phyloP scores from a whole-genome alignment of 2,329 filamentous ascomycete genomes.

The Penicillium sp. region DNA sequence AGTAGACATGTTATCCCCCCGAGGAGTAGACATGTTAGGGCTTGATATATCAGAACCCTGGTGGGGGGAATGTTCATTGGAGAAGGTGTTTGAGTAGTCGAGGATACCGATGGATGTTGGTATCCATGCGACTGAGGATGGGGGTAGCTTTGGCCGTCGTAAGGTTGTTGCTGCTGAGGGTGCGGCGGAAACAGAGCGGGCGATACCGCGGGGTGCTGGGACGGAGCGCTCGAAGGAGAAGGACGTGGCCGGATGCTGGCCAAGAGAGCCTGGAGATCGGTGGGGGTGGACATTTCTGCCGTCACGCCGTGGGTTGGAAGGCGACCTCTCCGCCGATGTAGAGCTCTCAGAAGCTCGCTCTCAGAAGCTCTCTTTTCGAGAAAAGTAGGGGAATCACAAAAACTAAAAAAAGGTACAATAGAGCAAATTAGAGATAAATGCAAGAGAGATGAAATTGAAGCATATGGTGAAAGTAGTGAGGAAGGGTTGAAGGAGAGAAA shows the following conservation, averaged over 20 bases:
- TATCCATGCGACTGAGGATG: constrained; percentile 44
- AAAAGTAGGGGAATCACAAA: constrained; percentile 18
- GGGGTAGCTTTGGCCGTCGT: constrained; percentile 35
- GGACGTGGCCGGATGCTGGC: constrained; percentile 47
- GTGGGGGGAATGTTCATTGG: constrained; percentile 53
- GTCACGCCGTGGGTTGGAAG: constrained; percentile 30
- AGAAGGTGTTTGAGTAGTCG: constrained; percentile 58
- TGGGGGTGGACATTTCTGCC: constrained; percentile 50
- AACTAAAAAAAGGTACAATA: constrained; percentile 16
- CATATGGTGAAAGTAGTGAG: constrained; percentile 21
- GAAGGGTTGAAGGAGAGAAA: constrained; percentile 23
- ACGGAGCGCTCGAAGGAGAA: constrained; percentile 32
- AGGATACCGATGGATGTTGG: constrained; percentile 58
- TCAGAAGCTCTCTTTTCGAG: constrained; percentile 36
- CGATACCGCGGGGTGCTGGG: too few relatives aligned
- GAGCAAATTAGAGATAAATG: constrained; percentile 17
- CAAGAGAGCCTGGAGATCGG: constrained; percentile 49
- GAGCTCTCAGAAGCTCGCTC: constrained; percentile 29
- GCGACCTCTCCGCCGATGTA: constrained; percentile 31
- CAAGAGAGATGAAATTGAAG: constrained; percentile 24
- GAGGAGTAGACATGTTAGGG: constrained; percentile 51
- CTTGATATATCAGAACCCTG: constrained; percentile 60
- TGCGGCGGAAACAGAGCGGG: constrained; percentile 34
- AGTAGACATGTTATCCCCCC: constrained; percentile 47
- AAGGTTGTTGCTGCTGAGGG: constrained; percentile 29